Evolutionary conservation across 345 rosid genomes (phyloP).

Genomic region (Camelina neglecta): DNA sequence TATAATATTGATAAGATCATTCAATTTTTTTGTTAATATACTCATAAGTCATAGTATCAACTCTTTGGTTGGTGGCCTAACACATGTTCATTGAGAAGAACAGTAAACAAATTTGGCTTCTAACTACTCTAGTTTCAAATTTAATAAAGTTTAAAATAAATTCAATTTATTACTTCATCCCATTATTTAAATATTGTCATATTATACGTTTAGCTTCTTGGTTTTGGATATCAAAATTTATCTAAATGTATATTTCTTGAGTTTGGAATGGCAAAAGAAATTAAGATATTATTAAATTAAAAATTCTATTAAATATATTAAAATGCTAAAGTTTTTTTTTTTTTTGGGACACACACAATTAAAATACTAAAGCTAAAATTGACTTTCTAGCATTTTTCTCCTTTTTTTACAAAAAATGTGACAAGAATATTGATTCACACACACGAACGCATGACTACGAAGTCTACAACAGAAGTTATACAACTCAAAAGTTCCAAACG

Average conservation of each 20-base stretch:
- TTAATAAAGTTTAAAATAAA: neutral
- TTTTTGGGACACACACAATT: neutral
- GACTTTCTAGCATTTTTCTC: constrained; percentile 21
- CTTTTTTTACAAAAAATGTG: constrained; percentile 32
- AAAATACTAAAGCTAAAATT: constrained; percentile 5
- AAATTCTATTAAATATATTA: constrained; percentile 17
- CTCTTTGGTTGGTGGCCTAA: constrained; percentile 48
- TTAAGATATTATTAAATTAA: neutral
- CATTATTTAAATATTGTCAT: neutral
- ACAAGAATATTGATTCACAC: constrained; percentile 29
- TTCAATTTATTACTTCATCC: neutral
- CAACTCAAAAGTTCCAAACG: constrained; percentile 57
- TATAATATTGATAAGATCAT: constrained; percentile 15
- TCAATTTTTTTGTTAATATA: constrained; percentile 16
- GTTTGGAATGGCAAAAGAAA: neutral
- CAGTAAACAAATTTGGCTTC: constrained; percentile 43
- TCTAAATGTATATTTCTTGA: neutral
- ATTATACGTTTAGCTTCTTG: neutral
- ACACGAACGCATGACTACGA: constrained; percentile 32
- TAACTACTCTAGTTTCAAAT: constrained; percentile 37
- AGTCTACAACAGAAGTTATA: constrained; percentile 27
- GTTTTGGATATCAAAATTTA: neutral
- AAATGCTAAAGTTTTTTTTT: neutral
- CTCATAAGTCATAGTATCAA: constrained; percentile 34
- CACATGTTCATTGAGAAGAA: constrained; percentile 37